Conservation (phyloP, 148 eudicot genomes). For the Silene latifolia region DNA sequence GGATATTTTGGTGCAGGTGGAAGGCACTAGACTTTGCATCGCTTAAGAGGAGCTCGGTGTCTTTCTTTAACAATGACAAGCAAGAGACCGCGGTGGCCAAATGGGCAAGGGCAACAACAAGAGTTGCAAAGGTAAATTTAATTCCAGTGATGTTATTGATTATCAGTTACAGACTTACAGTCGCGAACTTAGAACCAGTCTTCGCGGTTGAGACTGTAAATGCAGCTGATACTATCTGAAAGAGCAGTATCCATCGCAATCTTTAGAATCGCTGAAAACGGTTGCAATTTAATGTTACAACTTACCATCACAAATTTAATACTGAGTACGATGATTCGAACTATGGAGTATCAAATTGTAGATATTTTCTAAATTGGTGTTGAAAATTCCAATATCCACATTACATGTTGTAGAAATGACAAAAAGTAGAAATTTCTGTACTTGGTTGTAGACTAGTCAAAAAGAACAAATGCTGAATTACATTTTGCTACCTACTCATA, state of each 20-base stretch:
- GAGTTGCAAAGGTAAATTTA: conserved; percentile 67
- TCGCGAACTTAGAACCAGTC: background rate
- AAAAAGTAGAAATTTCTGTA: too few relatives aligned
- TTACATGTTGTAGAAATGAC: too few relatives aligned
- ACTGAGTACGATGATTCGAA: too few relatives aligned
- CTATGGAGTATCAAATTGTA: too few relatives aligned
- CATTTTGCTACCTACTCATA: too few relatives aligned
- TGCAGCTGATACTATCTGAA: background rate
- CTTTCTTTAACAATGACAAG: conserved; percentile 65
- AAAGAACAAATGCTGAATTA: too few relatives aligned
- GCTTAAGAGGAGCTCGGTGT: conserved; percentile 66
- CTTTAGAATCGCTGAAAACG: too few relatives aligned
- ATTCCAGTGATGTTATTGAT: background rate
- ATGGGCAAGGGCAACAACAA: conserved; percentile 83
- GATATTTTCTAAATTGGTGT: too few relatives aligned
- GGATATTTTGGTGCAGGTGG: conserved; percentile 49
- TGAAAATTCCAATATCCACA: too few relatives aligned
- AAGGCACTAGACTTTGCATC: conserved; percentile 86
- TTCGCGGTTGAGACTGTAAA: background rate
- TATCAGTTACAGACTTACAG: background rate
- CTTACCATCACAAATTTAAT: too few relatives aligned
- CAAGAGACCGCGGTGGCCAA: conserved; percentile 72
- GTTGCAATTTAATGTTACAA: too few relatives aligned
- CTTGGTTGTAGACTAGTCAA: too few relatives aligned
- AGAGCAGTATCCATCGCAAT: background rate